Evolutionary conservation across 139 green algal genomes (phyloP).

Genomic region (Tetradesmus obliquus): DNA sequence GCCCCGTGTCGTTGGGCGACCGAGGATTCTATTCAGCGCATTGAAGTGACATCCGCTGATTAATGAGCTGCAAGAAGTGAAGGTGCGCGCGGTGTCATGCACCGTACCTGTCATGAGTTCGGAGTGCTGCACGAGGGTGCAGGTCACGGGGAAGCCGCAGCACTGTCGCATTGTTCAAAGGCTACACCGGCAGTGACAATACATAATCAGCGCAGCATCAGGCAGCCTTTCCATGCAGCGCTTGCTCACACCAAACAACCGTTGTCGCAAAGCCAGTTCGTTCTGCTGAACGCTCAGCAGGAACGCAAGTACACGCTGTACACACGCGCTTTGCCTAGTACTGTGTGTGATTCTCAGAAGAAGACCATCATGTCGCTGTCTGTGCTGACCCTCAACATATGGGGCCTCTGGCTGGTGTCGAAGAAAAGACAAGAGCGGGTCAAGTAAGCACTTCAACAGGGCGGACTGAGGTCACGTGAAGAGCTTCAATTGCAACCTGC

Average conservation of each 20-base stretch:
- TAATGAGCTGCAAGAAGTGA: background rate
- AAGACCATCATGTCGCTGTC: background rate
- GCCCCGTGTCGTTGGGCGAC: too few species aligned
- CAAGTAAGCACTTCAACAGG: background rate
- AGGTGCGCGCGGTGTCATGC: background rate
- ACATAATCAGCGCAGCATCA: too few species aligned
- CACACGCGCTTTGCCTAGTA: too few species aligned
- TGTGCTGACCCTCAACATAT: conserved; percentile 63
- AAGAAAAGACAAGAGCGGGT: conserved; percentile 58
- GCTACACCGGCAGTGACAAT: too few species aligned
- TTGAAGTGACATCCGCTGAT: background rate
- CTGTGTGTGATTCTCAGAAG: background rate
- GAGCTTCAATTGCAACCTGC: background rate
- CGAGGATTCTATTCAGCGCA: too few species aligned
- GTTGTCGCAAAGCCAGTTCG: background rate
- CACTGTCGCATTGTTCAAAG: background rate
- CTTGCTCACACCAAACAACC: background rate
- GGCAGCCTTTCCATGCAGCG: background rate
- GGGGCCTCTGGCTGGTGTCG: conserved; percentile 67
- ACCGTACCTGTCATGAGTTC: background rate
- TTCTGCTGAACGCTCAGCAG: background rate
- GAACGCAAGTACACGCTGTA: background rate
- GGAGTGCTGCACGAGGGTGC: background rate
- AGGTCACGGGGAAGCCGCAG: background rate
- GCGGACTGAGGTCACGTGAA: too few species aligned